Evolutionary conservation across 179 eudicot species (phyloP).

Genomic region (Pouteria campechiana): DNA sequence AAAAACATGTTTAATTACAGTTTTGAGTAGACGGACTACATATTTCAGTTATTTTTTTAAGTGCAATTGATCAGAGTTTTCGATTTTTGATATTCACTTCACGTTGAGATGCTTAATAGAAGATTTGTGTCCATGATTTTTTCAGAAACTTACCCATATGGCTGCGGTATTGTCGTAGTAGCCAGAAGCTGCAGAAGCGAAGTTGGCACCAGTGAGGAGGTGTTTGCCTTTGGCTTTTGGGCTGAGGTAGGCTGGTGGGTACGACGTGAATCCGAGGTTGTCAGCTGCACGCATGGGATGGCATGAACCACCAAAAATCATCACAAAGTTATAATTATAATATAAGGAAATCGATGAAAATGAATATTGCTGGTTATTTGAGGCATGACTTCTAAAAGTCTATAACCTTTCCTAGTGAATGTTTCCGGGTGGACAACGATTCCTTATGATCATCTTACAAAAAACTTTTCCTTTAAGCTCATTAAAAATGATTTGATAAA

Average conservation of each 20-base stretch:
- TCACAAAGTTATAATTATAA: neutral
- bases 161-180: conserved; percentile 67
- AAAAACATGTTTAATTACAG: neutral
- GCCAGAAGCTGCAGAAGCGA: conserved; percentile 89
- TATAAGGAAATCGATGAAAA: neutral
- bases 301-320: neutral
- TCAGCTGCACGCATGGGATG: conserved; percentile 49
- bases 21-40: neutral
- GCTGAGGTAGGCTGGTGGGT: conserved; percentile 72
- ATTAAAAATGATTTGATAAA: too few relatives aligned
- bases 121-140: neutral
- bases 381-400: too few relatives aligned
- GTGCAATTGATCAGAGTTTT: neutral
- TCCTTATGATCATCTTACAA: too few relatives aligned
- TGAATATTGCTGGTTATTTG: too few relatives aligned
- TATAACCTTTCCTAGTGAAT: too few relatives aligned
- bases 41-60: neutral
- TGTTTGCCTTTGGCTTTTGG: conserved; percentile 41
- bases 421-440: too few relatives aligned
- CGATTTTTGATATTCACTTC: neutral
- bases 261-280: conserved; percentile 67
- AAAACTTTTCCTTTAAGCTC: too few relatives aligned
- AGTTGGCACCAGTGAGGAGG: conserved; percentile 72
- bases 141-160: conserved; percentile 46
- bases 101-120: neutral